Percentiles rank a stretch among this genome's conserved stretches.
These are phyloP conservation scores for Ilyonectria destructans DNA, from an alignment of 2,329 filamentous ascomycete genomes.

Conservation along the genomic window DNA sequence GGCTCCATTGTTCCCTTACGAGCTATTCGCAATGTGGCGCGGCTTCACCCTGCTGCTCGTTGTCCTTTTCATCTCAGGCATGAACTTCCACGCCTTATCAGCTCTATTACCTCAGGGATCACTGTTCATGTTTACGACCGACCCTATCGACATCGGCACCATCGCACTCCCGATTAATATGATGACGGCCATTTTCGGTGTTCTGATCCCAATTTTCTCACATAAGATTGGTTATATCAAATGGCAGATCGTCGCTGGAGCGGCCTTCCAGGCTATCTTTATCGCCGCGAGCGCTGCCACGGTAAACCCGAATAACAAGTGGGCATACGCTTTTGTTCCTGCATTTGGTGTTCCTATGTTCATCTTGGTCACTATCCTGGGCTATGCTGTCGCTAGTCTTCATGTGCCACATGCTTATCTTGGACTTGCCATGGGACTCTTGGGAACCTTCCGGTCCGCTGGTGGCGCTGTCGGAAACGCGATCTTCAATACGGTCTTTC, in stretches of 20 bases:
- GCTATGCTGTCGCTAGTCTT: slow-evolving; percentile 31
- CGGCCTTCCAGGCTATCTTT: slow-evolving; percentile 31
- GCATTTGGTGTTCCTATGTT: slow-evolving; percentile 35
- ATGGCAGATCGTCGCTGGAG: slow-evolving; percentile 25
- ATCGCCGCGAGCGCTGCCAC: slow-evolving; percentile 31
- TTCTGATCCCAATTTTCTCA: slow-evolving; percentile 4
- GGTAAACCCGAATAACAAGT: slow-evolving; percentile 34
- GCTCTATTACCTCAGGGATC: slow-evolving; percentile 32
- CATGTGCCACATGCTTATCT: slow-evolving; percentile 36
- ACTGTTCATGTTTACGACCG: slow-evolving; percentile 34
- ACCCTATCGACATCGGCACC: slow-evolving; percentile 30
- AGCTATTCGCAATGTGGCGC: background rate
- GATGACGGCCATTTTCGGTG: slow-evolving; percentile 3
- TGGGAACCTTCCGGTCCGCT: slow-evolving; percentile 29
- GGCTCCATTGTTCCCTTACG: slow-evolving; percentile 19
- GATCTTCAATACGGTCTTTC: slow-evolving; percentile 33
- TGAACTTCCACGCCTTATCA: slow-evolving; percentile 35
- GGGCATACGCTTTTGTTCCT: slow-evolving; percentile 35
- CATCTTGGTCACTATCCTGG: slow-evolving; percentile 27
- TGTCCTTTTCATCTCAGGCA: slow-evolving; percentile 31
- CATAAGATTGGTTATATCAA: slow-evolving; percentile 27
- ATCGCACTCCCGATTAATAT: slow-evolving; percentile 16
- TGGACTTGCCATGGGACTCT: slow-evolving; percentile 33
- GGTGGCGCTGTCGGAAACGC: slow-evolving; percentile 32
- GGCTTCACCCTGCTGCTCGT: slow-evolving; percentile 19